A percentile compares a stretch with the other conserved stretches of the same genome.
phyloP scores from a whole-genome alignment of 177 flowering plant species.

The Vitis hybrid region DNA sequence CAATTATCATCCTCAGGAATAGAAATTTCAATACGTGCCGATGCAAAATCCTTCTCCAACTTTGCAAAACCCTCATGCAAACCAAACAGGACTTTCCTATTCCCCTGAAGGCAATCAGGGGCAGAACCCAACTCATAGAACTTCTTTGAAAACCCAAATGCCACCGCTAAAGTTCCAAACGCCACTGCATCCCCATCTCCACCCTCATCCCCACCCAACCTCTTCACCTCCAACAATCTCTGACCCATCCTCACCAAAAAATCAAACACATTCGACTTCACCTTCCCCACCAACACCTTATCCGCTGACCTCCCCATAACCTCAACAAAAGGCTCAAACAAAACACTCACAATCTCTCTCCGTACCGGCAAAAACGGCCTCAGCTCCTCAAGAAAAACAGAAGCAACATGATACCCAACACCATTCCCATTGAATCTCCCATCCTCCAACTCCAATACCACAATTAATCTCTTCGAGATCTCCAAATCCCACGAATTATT shows the following conservation, averaged over 20 bases:
- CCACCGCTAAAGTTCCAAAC: slow-evolving; percentile 50
- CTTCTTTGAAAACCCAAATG: slow-evolving; percentile 38
- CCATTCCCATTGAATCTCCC: slow-evolving; percentile 69
- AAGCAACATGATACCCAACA: slow-evolving; percentile 71
- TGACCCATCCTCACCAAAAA: slow-evolving; percentile 44
- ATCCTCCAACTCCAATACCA: slow-evolving; percentile 41
- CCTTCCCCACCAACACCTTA: slow-evolving; percentile 60
- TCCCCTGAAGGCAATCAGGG: slow-evolving; percentile 61
- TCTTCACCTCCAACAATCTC: slow-evolving; percentile 43
- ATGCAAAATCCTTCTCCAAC: slow-evolving; percentile 69
- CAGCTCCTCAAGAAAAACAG: slow-evolving; percentile 69
- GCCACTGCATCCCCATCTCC: slow-evolving; percentile 28
- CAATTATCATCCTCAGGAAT: slow-evolving; percentile 28
- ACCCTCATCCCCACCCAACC: slow-evolving; percentile 27
- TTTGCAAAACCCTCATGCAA: slow-evolving; percentile 61
- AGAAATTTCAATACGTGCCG: slow-evolving; percentile 41
- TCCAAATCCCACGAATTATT: slow-evolving; percentile 61
- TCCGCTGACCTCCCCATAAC: slow-evolving; percentile 40
- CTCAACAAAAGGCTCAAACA: slow-evolving; percentile 46
- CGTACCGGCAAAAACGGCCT: slow-evolving; percentile 55
- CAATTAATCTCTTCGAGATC: slow-evolving; percentile 27
- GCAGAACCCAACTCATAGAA: slow-evolving; percentile 65
- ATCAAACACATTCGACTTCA: slow-evolving; percentile 53
- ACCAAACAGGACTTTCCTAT: slow-evolving; percentile 62
- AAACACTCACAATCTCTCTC: slow-evolving; percentile 29